Evolutionary conservation across 371 early-diverging fungal genomes (phyloP).

Genomic region (Mortierella sp.): DNA sequence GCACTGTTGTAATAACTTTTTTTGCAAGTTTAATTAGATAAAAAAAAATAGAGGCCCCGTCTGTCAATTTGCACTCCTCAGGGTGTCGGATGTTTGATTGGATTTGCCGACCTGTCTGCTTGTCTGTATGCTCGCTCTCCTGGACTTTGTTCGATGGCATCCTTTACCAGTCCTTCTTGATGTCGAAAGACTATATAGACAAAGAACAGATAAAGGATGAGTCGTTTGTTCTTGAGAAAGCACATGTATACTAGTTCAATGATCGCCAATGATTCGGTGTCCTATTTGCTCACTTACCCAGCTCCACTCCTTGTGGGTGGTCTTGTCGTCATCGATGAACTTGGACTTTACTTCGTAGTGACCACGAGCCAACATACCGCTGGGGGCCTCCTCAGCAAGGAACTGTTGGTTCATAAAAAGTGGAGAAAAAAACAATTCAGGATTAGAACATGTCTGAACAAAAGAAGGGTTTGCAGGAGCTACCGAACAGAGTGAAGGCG

Average conservation of each 20-base stretch:
- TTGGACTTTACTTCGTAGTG: constrained; percentile 79
- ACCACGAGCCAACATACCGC: constrained; percentile 92
- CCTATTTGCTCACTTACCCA: constrained; percentile 58
- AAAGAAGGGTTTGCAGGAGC: background rate
- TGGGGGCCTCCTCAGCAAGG: constrained; percentile 88
- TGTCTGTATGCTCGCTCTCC: constrained; percentile 5
- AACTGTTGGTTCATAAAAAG: constrained; percentile 62
- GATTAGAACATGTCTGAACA: background rate
- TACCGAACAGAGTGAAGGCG: background rate
- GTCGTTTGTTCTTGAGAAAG: background rate
- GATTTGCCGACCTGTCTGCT: constrained; percentile 1
- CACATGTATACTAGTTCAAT: background rate
- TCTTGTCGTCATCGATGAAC: constrained; percentile 76
- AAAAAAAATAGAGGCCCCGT: constrained; percentile 5
- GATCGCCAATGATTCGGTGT: background rate
- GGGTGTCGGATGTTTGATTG: background rate
- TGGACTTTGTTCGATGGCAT: background rate
- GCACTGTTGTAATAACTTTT: background rate
- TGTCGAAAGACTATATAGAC: constrained; percentile 65
- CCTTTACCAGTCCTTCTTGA: constrained; percentile 78
- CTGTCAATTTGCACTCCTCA: background rate
- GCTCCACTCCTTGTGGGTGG: constrained; percentile 72
- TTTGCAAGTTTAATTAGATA: background rate
- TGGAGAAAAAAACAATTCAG: background rate
- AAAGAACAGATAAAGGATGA: background rate